Percentiles rank a stretch among this genome's conserved stretches.
Evolutionary conservation across 1,139 yeast genomes (phyloP).

Genomic region (Fermentozyma sake): DNA sequence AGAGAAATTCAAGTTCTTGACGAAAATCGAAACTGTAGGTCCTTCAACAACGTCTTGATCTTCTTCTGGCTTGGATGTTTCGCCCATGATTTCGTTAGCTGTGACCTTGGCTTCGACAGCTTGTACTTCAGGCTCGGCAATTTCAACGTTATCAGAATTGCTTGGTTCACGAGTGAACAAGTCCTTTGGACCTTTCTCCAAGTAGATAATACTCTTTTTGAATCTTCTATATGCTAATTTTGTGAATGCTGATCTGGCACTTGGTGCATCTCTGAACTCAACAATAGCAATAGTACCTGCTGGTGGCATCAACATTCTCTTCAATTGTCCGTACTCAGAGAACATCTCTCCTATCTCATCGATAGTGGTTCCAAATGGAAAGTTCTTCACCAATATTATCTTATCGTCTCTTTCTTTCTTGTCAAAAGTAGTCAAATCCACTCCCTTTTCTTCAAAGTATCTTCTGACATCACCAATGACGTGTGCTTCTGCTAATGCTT

Average conservation of each 20-base stretch:
- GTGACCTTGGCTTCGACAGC: constrained; percentile 42
- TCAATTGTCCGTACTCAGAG: constrained; percentile 71
- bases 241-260: constrained; percentile 86
- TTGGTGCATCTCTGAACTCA: constrained; percentile 80
- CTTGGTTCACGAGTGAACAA: constrained; percentile 63
- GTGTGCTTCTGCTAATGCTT: constrained; percentile 96
- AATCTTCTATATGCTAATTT: constrained; percentile 84
- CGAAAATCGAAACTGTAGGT: constrained; percentile 81
- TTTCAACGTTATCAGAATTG: constrained; percentile 24
- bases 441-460: constrained; percentile 80
- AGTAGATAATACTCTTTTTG: constrained; percentile 77
- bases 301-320: constrained; percentile 88
- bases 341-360: constrained; percentile 83
- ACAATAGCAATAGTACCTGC: constrained; percentile 95
- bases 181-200: constrained; percentile 91
- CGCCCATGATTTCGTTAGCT: constrained; percentile 39
- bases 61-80: constrained; percentile 24
- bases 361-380: constrained; percentile 79
- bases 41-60: constrained; percentile 46
- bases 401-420: constrained; percentile 76
- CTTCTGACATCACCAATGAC: constrained; percentile 88
- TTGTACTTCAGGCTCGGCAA: constrained; percentile 15
- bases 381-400: constrained; percentile 79
- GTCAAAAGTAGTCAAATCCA: constrained; percentile 72
- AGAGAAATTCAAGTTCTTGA: constrained; percentile 85